phyloP scores from a whole-genome alignment of 2,329 filamentous ascomycete species.

The Scopulariopsis brevicaulis region DNA sequence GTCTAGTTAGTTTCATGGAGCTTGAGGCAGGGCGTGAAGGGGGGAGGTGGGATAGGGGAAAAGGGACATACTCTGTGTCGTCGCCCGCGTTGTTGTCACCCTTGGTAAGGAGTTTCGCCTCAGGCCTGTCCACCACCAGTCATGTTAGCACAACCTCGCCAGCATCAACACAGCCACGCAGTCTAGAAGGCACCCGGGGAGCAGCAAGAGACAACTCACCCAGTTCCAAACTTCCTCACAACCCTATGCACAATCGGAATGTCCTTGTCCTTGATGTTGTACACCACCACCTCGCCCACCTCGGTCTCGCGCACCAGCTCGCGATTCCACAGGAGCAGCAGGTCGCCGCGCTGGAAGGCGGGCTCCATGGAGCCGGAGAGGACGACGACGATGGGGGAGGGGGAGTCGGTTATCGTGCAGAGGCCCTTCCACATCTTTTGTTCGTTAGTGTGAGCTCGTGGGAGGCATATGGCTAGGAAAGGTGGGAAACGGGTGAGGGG shows the following conservation, averaged over 20 bases:
- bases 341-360: conserved; percentile 67
- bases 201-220: conserved; percentile 25
- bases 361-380: conserved; percentile 78
- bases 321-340: conserved; percentile 69
- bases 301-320: conserved; percentile 43
- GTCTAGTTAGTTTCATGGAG: background rate
- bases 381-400: conserved; percentile 73
- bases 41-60: too few species aligned
- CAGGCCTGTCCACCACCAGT: conserved; percentile 22
- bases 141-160: background rate
- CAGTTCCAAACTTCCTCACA: conserved; percentile 59
- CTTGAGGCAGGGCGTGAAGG: background rate
- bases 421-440: conserved; percentile 77
- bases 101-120: conserved; percentile 79
- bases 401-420: conserved; percentile 64
- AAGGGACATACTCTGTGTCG: conserved; percentile 63
- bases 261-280: conserved; percentile 83
- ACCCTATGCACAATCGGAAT: conserved; percentile 96
- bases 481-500: background rate
- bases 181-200: background rate
- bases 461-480: background rate
- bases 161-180: background rate
- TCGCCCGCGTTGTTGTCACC: conserved; percentile 94
- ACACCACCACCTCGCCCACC: conserved; percentile 48
- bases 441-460: conserved; percentile 9